Conservation (phyloP, 441 rosid genomes). For the Bocquillonia castaneifolia region DNA sequence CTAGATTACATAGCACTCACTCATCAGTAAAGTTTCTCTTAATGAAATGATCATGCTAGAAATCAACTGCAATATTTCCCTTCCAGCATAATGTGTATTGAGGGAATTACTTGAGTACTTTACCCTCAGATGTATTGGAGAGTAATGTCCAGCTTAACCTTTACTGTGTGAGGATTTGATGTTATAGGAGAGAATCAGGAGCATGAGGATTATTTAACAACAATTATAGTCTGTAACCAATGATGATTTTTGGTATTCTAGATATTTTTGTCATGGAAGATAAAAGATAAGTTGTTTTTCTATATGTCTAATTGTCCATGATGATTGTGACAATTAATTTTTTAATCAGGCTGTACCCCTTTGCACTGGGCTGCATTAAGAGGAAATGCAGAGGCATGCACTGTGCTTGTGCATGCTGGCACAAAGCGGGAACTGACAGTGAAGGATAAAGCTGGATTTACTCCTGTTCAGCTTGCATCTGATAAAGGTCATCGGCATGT, state of each 20-base stretch:
- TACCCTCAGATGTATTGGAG: background rate
- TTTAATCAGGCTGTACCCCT: constrained; percentile 80
- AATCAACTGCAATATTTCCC: background rate
- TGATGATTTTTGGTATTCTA: background rate
- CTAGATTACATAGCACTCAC: background rate
- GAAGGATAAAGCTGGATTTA: constrained; percentile 76
- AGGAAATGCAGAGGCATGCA: constrained; percentile 75
- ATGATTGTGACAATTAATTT: constrained; percentile 21
- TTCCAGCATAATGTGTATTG: background rate
- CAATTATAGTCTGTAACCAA: background rate
- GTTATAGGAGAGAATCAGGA: background rate
- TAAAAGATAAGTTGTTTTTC: background rate
- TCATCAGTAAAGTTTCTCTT: background rate
- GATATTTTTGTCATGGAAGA: background rate
- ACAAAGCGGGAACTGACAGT: constrained; percentile 61
- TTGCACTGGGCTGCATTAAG: constrained; percentile 88
- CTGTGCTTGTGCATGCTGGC: constrained; percentile 84
- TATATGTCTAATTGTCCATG: background rate
- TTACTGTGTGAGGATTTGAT: background rate
- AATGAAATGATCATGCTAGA: background rate
- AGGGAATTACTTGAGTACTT: background rate
- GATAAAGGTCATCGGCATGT: constrained; percentile 92
- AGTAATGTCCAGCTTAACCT: background rate
- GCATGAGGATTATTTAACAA: background rate
- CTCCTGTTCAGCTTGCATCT: constrained; percentile 80